Conservation (phyloP, 108 stramenopile genomes). For the Skeletonema tropicum region DNA sequence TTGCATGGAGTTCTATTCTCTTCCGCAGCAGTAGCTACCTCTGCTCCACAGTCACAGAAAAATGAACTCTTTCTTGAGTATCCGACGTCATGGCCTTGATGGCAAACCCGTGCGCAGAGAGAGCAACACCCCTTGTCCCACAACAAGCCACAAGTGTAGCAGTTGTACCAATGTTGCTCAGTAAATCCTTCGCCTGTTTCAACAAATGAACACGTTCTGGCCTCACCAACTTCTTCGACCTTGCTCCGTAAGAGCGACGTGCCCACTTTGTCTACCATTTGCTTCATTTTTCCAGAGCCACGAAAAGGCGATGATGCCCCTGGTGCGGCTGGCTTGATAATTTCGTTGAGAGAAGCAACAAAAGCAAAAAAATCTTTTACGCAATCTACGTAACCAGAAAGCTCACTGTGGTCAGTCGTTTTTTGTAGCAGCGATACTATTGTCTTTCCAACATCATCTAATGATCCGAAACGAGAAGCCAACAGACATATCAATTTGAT, state of each 20-base stretch:
- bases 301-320: not conserved
- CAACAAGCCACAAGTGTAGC: constrained; percentile 81
- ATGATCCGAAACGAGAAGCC: constrained; percentile 35
- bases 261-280: not conserved
- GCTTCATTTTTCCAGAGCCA: not conserved
- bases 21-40: constrained; percentile 46
- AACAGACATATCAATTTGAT: constrained; percentile 38
- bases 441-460: constrained; percentile 21
- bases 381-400: not conserved
- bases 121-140: constrained; percentile 89
- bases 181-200: constrained; percentile 75
- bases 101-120: constrained; percentile 79
- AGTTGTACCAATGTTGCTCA: constrained; percentile 88
- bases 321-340: not conserved
- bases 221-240: constrained; percentile 20
- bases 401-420: not conserved
- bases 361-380: constrained; percentile 31
- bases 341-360: constrained; percentile 18
- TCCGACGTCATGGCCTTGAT: constrained; percentile 83
- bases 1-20: constrained; percentile 60
- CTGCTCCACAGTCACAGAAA: constrained; percentile 91
- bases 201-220: constrained; percentile 68
- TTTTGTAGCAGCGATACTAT: constrained; percentile 21
- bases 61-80: constrained; percentile 82
- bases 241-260: constrained; percentile 13